Evolutionary conservation across 768 basidiomycete species (phyloP), one percentile per base, ranked within the genome.

Genomic region (Naganishia onofrii): DNA sequence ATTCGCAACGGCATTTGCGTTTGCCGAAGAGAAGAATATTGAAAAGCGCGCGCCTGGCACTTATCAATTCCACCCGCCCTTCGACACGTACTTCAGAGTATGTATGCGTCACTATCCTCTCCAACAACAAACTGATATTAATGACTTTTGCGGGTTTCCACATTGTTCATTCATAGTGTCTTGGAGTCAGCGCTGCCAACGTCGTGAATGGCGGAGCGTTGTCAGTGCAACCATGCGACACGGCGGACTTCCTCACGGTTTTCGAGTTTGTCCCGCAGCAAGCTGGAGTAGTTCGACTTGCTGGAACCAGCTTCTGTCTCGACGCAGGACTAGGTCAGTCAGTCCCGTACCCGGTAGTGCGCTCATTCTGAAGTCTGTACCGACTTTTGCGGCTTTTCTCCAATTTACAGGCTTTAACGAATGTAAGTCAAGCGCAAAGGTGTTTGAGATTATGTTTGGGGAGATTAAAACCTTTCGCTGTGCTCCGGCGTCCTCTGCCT

Each of bases 221-320:
- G 42, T 63, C 38, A 12, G 60, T 63, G 6, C 38, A 63, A 42
- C 21, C 60, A 10, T 63, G 60, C 26, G n/a, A 12, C 8, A 44
- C 38, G 2, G 3, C 42, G 26, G 38, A 44, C n/a, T 17, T 42
- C 21, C 38, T 42, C 23, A 63, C 60, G 1, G 38, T 63, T 17
- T 63, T 63, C 21, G 60, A 42, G 26, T 44, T 63, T 28, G 60
- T 42, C 13, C 60, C 36, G 23, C 36, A 63, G 46, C 42, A 46
- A 44, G 36, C 60, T 26, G 60, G 60, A 26, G 15, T 58, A 1
- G 66, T 74, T 34, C 60, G 57, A 36, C 44, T 74, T 54, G 48
- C 42, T 34, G 71, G 68, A 1, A 74, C 70, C 17, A 63, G 60
- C 64, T 74, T 67, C 55, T 74, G 73, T 46, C 55, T 74, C 23